A percentile compares a stretch with the other conserved stretches of the same genome.
Conservation (phyloP, 305 asterid genomes). For the Fraxinus xanthoxyloides region DNA sequence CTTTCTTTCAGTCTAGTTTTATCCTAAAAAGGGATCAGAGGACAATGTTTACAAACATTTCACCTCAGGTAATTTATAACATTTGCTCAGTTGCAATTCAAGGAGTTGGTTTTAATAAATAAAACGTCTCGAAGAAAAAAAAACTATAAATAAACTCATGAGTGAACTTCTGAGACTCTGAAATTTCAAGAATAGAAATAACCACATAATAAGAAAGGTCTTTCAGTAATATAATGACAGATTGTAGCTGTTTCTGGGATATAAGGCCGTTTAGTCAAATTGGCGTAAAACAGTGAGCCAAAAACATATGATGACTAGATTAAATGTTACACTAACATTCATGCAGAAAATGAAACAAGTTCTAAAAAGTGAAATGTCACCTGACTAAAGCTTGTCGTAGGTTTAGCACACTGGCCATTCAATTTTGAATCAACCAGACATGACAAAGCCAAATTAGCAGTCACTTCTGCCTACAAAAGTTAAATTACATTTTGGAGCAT, state of each 20-base stretch:
- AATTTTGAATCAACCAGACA: conserved; percentile 50
- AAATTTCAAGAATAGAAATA: background rate
- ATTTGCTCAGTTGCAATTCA: background rate
- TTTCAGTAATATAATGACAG: background rate
- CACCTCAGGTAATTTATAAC: background rate
- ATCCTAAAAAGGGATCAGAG: background rate
- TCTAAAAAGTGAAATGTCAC: conserved; percentile 25
- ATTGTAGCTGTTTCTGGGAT: background rate
- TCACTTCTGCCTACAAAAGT: conserved; percentile 50
- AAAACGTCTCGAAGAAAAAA: background rate
- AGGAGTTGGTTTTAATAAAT: background rate
- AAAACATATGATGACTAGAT: background rate
- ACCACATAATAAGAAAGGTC: background rate
- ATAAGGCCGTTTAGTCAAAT: background rate
- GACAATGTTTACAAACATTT: background rate
- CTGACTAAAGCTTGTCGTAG: conserved; percentile 50
- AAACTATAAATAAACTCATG: background rate
- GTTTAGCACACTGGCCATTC: conserved; percentile 35
- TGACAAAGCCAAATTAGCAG: conserved; percentile 62
- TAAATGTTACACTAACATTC: background rate
- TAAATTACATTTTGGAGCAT: background rate
- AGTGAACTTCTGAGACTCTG: background rate
- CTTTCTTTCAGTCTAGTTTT: background rate
- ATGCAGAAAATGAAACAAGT: conserved; percentile 14
- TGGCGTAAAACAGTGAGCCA: background rate